phyloP scores from a whole-genome alignment of 78 protist species.

The Guillardia theta region DNA sequence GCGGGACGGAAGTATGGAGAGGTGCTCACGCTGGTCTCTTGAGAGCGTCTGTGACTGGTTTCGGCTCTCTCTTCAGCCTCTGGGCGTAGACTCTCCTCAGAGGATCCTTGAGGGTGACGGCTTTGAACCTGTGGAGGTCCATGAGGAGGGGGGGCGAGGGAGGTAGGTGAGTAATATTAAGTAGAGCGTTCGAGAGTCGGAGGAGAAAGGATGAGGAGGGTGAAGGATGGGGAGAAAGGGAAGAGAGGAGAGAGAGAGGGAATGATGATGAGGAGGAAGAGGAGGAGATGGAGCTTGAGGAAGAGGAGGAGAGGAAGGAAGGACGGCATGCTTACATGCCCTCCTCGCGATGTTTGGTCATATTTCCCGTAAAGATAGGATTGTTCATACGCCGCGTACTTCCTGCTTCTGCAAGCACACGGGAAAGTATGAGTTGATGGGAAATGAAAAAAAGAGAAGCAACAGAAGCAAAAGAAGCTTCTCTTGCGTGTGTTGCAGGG shows the following conservation, averaged over 20 bases:
- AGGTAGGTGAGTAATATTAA: neutral
- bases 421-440: too few relatives aligned
- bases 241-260: neutral
- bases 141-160: neutral
- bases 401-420: too few relatives aligned
- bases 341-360: too few relatives aligned
- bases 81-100: neutral
- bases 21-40: neutral
- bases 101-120: neutral
- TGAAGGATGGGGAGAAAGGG: neutral
- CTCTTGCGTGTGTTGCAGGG: neutral
- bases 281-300: neutral
- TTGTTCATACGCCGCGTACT: too few relatives aligned
- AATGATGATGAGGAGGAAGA: neutral
- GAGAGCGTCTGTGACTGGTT: neutral
- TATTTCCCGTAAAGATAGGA: too few relatives aligned
- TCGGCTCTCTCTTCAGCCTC: neutral
- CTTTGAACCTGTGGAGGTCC: neutral
- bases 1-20: too few relatives aligned
- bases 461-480: too few relatives aligned
- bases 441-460: too few relatives aligned
- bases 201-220: neutral
- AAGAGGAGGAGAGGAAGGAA: neutral
- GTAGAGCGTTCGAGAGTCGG: neutral
- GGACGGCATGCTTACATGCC: too few relatives aligned